Evolutionary conservation across 306 rosid species (phyloP).

Genomic region (Cucumis sativus): Cucumber_9930_V3 NC_026660.2:19792501-19793000

Average conservation of each 20-base stretch:
- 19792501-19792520: not conserved
- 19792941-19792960: not conserved
- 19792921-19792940: not conserved
- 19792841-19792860: not conserved
- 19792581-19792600: not conserved
- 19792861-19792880: not conserved
- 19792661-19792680: too few relatives aligned
- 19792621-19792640: not conserved
- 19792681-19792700: not conserved
- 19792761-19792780: not conserved
- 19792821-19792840: not conserved
- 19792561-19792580: not conserved
- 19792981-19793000: not conserved
- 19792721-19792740: not conserved
- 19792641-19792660: not conserved
- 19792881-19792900: not conserved
- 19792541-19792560: not conserved
- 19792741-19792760: not conserved
- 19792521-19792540: not conserved
- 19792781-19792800: not conserved
- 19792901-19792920: not conserved
- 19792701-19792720: not conserved
- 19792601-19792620: not conserved
- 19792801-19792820: not conserved
- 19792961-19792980: not conserved